Conservation (phyloP, 1,284 basidiomycete genomes). For the Cutaneotrichosporon cyanovorans region DNA sequence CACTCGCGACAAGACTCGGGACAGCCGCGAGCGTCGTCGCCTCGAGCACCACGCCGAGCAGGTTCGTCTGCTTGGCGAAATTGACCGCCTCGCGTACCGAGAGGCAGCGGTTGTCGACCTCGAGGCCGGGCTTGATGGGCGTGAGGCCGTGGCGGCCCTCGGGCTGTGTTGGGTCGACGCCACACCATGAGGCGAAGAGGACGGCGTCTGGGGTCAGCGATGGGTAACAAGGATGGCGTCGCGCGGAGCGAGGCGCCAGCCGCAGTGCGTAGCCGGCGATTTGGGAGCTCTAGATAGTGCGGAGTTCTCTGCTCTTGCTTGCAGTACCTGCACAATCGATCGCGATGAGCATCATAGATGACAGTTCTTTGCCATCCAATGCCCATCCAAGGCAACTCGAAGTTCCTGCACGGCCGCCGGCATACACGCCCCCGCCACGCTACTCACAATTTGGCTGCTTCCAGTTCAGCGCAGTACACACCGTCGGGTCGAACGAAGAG, state of each 20-base stretch:
- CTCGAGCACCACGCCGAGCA: slow-evolving; percentile 86
- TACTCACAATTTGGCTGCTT: slow-evolving; percentile 92
- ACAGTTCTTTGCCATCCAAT: too few relatives aligned
- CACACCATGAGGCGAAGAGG: slow-evolving; percentile 85
- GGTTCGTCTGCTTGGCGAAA: slow-evolving; percentile 87
- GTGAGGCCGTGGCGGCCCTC: slow-evolving; percentile 25
- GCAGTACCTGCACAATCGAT: too few relatives aligned
- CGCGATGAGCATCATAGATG: too few relatives aligned
- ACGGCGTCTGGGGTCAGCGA: slow-evolving; percentile 68
- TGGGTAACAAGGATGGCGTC: too few relatives aligned
- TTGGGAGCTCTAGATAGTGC: too few relatives aligned
- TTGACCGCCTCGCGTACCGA: slow-evolving; percentile 87
- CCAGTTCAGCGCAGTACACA: slow-evolving; percentile 78
- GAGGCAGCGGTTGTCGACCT: slow-evolving; percentile 52
- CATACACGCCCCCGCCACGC: too few relatives aligned
- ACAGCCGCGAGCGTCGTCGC: slow-evolving; percentile 70
- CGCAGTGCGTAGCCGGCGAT: too few relatives aligned
- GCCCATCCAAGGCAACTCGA: neutral
- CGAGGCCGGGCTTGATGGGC: slow-evolving; percentile 43
- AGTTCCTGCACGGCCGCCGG: too few relatives aligned
- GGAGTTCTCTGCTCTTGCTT: too few relatives aligned
- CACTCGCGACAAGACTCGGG: slow-evolving; percentile 73
- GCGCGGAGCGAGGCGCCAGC: too few relatives aligned
- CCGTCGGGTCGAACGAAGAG: slow-evolving; percentile 77
- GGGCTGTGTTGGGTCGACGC: slow-evolving; percentile 49